phyloP scores from a whole-genome alignment of 1,284 basidiomycete genomes.

The Mycena sp. region DNA sequence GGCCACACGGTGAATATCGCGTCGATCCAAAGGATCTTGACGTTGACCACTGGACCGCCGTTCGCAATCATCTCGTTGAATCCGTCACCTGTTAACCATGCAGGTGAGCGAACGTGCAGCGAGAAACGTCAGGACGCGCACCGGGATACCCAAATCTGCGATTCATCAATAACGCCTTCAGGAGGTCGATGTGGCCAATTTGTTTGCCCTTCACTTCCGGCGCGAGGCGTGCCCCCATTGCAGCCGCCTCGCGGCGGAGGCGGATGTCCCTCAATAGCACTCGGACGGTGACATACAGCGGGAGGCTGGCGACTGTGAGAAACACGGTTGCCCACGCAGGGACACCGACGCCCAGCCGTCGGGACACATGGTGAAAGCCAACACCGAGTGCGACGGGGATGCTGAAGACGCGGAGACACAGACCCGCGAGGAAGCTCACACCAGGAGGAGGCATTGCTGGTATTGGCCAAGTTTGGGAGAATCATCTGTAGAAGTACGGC shows the following conservation, averaged over 20 bases:
- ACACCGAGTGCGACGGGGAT: constrained; percentile 21
- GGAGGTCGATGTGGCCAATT: constrained; percentile 27
- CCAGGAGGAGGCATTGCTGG: constrained; percentile 35
- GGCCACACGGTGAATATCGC: constrained; percentile 42
- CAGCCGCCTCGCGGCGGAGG: constrained; percentile 30
- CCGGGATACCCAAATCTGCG: constrained; percentile 17
- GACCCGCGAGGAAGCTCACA: constrained; percentile 30
- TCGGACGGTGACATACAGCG: constrained; percentile 16
- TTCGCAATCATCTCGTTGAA: constrained; percentile 25
- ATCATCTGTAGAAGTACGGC: no score
- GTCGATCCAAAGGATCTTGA: constrained; percentile 41
- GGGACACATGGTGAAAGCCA: constrained; percentile 30
- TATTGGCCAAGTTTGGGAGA: no score
- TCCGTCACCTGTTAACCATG: constrained; percentile 28
- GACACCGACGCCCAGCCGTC: constrained; percentile 15
- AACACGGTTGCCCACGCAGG: constrained; percentile 28
- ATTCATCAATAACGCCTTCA: constrained; percentile 20
- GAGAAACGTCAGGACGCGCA: background rate
- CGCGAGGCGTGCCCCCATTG: constrained; percentile 34
- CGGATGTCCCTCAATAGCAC: constrained; percentile 5
- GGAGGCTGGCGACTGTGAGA: constrained; percentile 21
- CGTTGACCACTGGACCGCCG: constrained; percentile 38
- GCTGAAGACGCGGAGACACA: constrained; percentile 13
- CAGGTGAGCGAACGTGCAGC: no score
- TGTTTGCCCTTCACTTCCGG: constrained; percentile 17